phyloP scores from a whole-genome alignment of 768 basidiomycete genomes.

The Podaxis carcinomalis region DNA sequence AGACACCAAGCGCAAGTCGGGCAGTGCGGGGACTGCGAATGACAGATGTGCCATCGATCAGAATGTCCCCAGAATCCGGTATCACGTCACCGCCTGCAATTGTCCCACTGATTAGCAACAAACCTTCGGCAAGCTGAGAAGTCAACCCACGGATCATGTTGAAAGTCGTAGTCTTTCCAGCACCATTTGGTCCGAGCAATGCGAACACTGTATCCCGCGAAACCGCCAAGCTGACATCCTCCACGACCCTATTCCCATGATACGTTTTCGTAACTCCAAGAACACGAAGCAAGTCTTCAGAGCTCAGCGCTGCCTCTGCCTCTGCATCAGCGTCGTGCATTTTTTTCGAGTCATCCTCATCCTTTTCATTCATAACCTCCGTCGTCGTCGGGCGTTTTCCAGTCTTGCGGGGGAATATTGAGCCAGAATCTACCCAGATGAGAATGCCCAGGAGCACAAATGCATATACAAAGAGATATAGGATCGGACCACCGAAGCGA shows the following conservation, averaged over 20 bases:
- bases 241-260: too few relatives aligned
- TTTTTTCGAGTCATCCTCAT: conserved; percentile 11
- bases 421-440: conserved; percentile 71
- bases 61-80: conserved; percentile 65
- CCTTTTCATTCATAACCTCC: conserved; percentile 4
- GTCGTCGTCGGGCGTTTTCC: conserved; percentile 15
- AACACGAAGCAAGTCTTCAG: conserved; percentile 58
- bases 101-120: background rate
- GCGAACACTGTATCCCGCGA: conserved; percentile 61
- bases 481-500: conserved; percentile 70
- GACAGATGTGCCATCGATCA: conserved; percentile 64
- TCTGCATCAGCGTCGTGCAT: conserved; percentile 54
- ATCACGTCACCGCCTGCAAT: conserved; percentile 60
- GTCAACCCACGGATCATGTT: conserved; percentile 65
- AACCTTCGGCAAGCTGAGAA: background rate
- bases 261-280: conserved; percentile 61
- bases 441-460: conserved; percentile 58
- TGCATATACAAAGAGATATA: conserved; percentile 62
- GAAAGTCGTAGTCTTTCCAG: conserved; percentile 80
- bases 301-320: conserved; percentile 39
- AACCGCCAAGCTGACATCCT: conserved; percentile 70
- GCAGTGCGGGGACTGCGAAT: conserved; percentile 60
- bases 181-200: conserved; percentile 78
- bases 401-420: conserved; percentile 39
- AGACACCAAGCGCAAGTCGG: conserved; percentile 70